Conservation (phyloP, 2,329 filamentous ascomycete genomes). For the Talaromyces atroroseus region DNA sequence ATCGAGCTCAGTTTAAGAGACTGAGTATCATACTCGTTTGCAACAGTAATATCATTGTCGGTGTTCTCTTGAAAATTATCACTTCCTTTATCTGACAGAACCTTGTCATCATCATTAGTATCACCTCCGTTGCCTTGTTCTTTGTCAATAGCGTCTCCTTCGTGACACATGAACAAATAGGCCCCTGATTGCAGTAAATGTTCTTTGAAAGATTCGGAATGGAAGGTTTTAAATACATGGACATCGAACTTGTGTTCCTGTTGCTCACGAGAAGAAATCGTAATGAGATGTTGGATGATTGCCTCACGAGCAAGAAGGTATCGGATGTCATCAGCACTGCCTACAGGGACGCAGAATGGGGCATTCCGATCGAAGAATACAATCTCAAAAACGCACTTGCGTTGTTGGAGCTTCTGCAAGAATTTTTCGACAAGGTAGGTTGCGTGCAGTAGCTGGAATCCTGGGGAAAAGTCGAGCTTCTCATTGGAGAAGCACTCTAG, state of each 20-base stretch:
- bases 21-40: neutral
- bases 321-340: slow-evolving; percentile 35
- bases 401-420: slow-evolving; percentile 6
- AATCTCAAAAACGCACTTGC: slow-evolving; percentile 13
- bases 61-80: slow-evolving; percentile 3
- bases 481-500: slow-evolving; percentile 13
- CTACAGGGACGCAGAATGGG: slow-evolving; percentile 3
- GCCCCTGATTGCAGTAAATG: slow-evolving; percentile 51
- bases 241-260: neutral
- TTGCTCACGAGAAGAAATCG: slow-evolving; percentile 27
- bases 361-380: slow-evolving; percentile 13
- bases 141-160: slow-evolving; percentile 40
- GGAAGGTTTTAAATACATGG: neutral
- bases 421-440: slow-evolving; percentile 13
- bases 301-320: slow-evolving; percentile 59
- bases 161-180: slow-evolving; percentile 65
- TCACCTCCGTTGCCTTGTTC: neutral
- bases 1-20: neutral
- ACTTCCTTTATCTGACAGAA: neutral
- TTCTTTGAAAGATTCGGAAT: slow-evolving; percentile 45
- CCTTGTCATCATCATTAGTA: neutral
- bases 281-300: slow-evolving; percentile 58
- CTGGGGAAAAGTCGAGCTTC: slow-evolving; percentile 10
- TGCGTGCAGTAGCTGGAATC: slow-evolving; percentile 14
- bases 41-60: slow-evolving; percentile 33